Conservation (phyloP, 345 rosid species). For the Mallotus nudiflorus region DNA sequence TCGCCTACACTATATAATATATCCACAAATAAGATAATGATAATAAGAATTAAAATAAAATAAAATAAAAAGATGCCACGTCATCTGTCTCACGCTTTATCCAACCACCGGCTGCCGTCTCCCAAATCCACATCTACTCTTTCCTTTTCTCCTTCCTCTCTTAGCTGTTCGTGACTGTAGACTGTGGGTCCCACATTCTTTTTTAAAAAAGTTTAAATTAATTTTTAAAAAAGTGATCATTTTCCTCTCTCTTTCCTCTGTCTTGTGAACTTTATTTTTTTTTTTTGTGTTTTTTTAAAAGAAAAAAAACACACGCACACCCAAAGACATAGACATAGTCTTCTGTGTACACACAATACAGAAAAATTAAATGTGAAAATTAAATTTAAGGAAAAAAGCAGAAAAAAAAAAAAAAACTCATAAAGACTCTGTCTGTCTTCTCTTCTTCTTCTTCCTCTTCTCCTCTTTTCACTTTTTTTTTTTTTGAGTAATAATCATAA, state of each 20-base stretch:
- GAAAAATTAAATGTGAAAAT: neutral
- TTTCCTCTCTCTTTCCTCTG: slow-evolving; percentile 24
- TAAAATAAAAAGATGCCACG: slow-evolving; percentile 21
- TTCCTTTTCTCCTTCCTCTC: neutral
- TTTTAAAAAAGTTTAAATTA: neutral
- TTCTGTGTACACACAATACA: slow-evolving; percentile 1
- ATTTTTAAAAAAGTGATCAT: neutral
- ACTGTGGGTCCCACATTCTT: slow-evolving; percentile 13
- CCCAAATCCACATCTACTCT: neutral
- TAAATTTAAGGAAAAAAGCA: neutral
- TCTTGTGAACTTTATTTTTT: slow-evolving; percentile 21
- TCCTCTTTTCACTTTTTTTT: neutral
- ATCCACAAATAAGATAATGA: too few species aligned
- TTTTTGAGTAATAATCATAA: neutral
- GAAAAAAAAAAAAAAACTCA: neutral
- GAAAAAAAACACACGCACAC: too few species aligned
- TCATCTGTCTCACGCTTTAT: slow-evolving; percentile 21
- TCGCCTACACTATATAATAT: too few species aligned
- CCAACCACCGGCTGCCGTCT: slow-evolving; percentile 52
- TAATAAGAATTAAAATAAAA: too few species aligned
- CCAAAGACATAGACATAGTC: too few species aligned
- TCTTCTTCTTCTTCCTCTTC: neutral
- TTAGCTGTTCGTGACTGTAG: slow-evolving; percentile 39
- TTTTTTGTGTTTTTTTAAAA: neutral
- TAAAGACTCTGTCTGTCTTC: neutral